A percentile compares a stretch with the other conserved stretches of the same genome.
Evolutionary conservation across 345 rosid genomes (phyloP).

Genomic region (Eucalyptus virginea): DNA sequence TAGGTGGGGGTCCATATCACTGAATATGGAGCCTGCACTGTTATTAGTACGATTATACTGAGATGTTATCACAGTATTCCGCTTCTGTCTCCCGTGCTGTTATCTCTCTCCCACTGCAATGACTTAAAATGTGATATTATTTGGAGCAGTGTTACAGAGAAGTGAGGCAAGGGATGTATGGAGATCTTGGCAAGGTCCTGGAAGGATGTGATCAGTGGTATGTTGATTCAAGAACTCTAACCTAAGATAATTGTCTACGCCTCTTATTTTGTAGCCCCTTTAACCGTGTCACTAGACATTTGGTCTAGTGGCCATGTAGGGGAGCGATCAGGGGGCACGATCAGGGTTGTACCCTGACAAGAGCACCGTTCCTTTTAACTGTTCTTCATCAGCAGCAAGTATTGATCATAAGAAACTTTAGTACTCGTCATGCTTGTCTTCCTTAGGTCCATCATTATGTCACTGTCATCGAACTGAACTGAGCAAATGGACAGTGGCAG

Average conservation of each 20-base stretch:
- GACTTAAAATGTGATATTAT: background rate
- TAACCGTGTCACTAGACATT: background rate
- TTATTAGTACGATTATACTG: background rate
- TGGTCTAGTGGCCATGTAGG: background rate
- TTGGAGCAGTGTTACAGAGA: slow-evolving; percentile 56
- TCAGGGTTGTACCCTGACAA: background rate
- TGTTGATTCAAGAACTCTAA: background rate
- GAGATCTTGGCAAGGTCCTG: slow-evolving; percentile 54
- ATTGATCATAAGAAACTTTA: background rate
- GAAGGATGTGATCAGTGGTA: slow-evolving; percentile 89
- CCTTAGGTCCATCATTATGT: background rate
- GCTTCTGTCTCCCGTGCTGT: background rate
- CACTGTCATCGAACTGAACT: background rate
- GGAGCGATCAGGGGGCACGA: background rate
- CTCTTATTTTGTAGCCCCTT: background rate
- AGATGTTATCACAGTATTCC: background rate
- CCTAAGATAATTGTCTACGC: background rate
- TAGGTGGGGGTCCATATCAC: background rate
- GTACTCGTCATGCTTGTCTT: background rate
- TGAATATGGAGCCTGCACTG: background rate
- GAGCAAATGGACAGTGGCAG: background rate
- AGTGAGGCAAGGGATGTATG: slow-evolving; percentile 56
- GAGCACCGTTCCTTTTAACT: background rate
- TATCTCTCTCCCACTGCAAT: background rate
- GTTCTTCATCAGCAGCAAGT: background rate